These are phyloP conservation scores for Castanopsis chinensis DNA, from an alignment of 306 rosid genomes.

Conservation along the genomic window DNA sequence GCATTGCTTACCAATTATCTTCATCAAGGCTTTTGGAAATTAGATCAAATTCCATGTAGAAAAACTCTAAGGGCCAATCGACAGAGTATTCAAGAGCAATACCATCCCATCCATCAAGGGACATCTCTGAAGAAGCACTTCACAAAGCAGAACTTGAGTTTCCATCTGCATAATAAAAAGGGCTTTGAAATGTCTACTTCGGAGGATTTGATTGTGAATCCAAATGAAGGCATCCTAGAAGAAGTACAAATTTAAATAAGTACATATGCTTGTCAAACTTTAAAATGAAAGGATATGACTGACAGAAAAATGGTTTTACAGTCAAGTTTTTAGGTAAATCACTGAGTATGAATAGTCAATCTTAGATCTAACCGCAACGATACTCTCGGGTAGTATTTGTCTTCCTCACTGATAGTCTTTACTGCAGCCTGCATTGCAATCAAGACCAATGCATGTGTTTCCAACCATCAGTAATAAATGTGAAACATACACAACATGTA, in stretches of 20 bases:
- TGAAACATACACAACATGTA: too few relatives aligned
- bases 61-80: constrained; percentile 98
- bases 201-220: constrained; percentile 73
- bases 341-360: constrained; percentile 15
- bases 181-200: constrained; percentile 54
- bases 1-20: too few relatives aligned
- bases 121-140: constrained; percentile 60
- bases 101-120: constrained; percentile 93
- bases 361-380: constrained; percentile 63
- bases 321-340: neutral
- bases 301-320: neutral
- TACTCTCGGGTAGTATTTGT: constrained; percentile 81
- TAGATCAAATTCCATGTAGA: too few relatives aligned
- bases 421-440: constrained; percentile 75
- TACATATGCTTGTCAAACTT: constrained; percentile 16
- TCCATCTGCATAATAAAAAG: constrained; percentile 50
- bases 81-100: constrained; percentile 89
- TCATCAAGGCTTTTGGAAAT: too few relatives aligned
- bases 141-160: constrained; percentile 47
- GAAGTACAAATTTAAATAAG: constrained; percentile 25
- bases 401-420: constrained; percentile 91
- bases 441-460: constrained; percentile 18
- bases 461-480: constrained; percentile 12
- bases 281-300: constrained; percentile 8
- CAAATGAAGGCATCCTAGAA: constrained; percentile 89